A percentile compares a stretch with the other conserved stretches of the same genome.
phyloP scores from a whole-genome alignment of 2,329 filamentous ascomycete genomes.

The Didymella segeticola region DNA sequence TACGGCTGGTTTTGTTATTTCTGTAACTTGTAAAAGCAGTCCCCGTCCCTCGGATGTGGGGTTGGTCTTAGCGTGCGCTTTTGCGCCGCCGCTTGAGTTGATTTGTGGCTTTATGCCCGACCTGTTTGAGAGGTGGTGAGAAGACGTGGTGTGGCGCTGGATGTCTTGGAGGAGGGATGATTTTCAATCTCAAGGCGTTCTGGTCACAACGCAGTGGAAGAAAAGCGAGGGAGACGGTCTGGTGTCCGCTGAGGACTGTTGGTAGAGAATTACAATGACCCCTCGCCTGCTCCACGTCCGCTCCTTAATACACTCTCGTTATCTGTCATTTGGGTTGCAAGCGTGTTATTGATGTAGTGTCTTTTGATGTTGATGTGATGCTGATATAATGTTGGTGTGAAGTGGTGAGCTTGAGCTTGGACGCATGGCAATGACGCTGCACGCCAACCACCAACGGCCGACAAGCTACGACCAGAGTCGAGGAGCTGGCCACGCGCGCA shows the following conservation, averaged over 20 bases:
- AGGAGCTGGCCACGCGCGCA: constrained; percentile 31
- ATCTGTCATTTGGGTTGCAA: not conserved
- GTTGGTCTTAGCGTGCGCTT: constrained; percentile 47
- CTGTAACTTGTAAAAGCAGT: constrained; percentile 38
- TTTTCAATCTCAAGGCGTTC: constrained; percentile 16
- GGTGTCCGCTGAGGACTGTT: constrained; percentile 31
- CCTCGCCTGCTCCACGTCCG: constrained; percentile 18
- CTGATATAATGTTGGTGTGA: not conserved
- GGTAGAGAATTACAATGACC: constrained; percentile 35
- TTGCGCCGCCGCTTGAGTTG: constrained; percentile 43
- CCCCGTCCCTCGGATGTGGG: constrained; percentile 50
- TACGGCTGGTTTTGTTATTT: constrained; percentile 35
- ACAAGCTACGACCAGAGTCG: constrained; percentile 15
- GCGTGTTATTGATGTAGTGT: no score
- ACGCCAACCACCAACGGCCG: constrained; percentile 19
- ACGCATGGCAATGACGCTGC: constrained; percentile 34
- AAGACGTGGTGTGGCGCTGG: constrained; percentile 18
- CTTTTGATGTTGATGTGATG: not conserved
- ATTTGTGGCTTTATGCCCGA: constrained; percentile 44
- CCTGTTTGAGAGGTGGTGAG: constrained; percentile 23
- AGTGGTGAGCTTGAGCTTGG: constrained; percentile 6
- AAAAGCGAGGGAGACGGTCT: constrained; percentile 28
- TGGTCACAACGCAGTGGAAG: constrained; percentile 18
- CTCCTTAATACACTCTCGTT: constrained; percentile 21
- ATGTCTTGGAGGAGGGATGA: constrained; percentile 15